These are phyloP conservation scores for Phytophthora nicotianae DNA, from an alignment of 352 stramenopile species.

Conservation along the genomic window DNA sequence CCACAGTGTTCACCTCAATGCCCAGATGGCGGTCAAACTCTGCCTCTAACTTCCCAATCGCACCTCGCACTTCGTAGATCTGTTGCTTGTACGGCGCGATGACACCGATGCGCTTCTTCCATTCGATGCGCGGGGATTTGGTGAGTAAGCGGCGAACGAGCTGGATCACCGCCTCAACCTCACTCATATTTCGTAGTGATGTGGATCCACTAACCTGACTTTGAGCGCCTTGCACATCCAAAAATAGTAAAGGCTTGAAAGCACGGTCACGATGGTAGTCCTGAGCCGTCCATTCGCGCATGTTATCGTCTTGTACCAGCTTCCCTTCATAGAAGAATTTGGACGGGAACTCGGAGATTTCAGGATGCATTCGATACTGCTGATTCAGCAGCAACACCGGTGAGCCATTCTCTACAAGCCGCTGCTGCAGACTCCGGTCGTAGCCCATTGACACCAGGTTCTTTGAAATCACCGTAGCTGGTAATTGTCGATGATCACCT, in stretches of 20 bases:
- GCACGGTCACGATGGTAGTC: constrained; percentile 51
- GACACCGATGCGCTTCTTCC: constrained; percentile 94
- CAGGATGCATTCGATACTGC: constrained; percentile 98
- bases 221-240: constrained; percentile 66
- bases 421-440: constrained; percentile 96
- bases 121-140: constrained; percentile 70
- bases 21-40: constrained; percentile 51
- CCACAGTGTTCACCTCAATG: constrained; percentile 95
- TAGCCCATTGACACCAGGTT: constrained; percentile 84
- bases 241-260: constrained; percentile 72
- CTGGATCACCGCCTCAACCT: constrained; percentile 82
- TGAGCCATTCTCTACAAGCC: constrained; percentile 88
- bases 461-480: constrained; percentile 97
- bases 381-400: constrained; percentile 91
- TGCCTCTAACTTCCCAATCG: constrained; percentile 67
- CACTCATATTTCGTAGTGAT: constrained; percentile 77
- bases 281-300: constrained; percentile 80
- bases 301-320: constrained; percentile 87
- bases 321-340: constrained; percentile 93
- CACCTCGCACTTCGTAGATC: constrained; percentile 87
- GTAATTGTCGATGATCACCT: constrained; percentile 97
- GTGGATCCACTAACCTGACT: constrained; percentile 76
- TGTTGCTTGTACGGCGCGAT: constrained; percentile 99
- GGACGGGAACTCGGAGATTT: constrained; percentile 96
- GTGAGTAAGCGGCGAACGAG: constrained; percentile 92